Percentiles rank a stretch among this genome's conserved stretches.
phyloP scores from a whole-genome alignment of 2,329 filamentous ascomycete genomes.

The Coniella vitis region DNA sequence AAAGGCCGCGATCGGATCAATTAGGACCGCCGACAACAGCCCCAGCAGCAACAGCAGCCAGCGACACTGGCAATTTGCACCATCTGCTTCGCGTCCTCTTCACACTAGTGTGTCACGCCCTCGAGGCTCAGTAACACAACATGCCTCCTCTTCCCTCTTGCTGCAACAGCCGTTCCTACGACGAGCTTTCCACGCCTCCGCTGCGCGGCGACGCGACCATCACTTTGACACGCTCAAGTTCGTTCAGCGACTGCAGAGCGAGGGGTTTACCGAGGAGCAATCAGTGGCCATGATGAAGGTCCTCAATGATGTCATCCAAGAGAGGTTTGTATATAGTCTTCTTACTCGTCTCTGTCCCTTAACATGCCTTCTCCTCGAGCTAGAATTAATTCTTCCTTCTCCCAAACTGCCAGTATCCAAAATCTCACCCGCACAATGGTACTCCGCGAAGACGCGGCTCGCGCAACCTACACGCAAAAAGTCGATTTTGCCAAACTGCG shows the following conservation, averaged over 20 bases:
- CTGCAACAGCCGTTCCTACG: conserved; percentile 26
- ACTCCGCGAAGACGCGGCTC: conserved; percentile 83
- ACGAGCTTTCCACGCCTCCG: conserved; percentile 62
- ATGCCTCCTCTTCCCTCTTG: conserved; percentile 15
- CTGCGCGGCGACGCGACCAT: conserved; percentile 63
- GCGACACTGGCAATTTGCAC: conserved; percentile 19
- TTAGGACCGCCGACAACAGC: not conserved
- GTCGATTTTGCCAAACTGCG: conserved; percentile 97
- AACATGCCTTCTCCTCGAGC: not conserved
- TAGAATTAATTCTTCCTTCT: not conserved
- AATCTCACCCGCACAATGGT: conserved; percentile 98
- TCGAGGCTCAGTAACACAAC: not conserved
- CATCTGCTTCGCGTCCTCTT: conserved; percentile 15
- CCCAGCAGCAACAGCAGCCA: not conserved
- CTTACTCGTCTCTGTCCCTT: not conserved
- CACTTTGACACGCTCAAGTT: conserved; percentile 99
- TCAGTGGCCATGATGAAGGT: conserved; percentile 98
- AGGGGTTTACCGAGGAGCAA: conserved; percentile 94
- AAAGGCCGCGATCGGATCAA: conserved; percentile 22
- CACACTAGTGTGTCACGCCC: conserved; percentile 12
- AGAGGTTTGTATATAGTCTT: conserved; percentile 50
- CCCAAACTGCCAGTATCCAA: conserved; percentile 61
- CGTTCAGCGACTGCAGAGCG: conserved; percentile 78
- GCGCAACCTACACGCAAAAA: conserved; percentile 76
- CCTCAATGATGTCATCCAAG: conserved; percentile 91